Percentiles rank a stretch among this genome's conserved stretches.
Evolutionary conservation across 331 rosid genomes (phyloP).

Genomic region (Acacia pycnantha): DNA sequence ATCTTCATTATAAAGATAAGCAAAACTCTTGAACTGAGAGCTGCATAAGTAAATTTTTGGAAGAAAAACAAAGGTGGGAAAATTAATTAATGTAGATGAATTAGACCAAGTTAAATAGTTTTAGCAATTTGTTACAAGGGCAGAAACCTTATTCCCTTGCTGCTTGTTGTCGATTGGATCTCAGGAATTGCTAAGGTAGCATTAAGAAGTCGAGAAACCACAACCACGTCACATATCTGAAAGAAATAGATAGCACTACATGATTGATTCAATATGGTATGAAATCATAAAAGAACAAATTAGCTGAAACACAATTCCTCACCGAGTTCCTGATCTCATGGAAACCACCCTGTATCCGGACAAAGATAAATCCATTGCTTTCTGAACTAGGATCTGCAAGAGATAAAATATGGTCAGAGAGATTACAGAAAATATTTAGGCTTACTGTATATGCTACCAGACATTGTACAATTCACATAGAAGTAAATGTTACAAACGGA

Average conservation of each 20-base stretch:
- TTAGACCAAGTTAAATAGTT: not conserved
- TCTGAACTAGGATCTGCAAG: slow-evolving; percentile 66
- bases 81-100: slow-evolving; percentile 21
- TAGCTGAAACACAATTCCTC: slow-evolving; percentile 38
- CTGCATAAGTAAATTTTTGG: slow-evolving; percentile 43
- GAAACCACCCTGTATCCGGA: slow-evolving; percentile 95
- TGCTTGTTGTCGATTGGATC: slow-evolving; percentile 94
- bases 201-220: slow-evolving; percentile 79
- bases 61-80: not conserved
- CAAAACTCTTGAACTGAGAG: slow-evolving; percentile 96
- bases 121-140: slow-evolving; percentile 16
- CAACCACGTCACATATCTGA: slow-evolving; percentile 90
- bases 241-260: slow-evolving; percentile 30
- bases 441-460: not conserved
- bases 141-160: slow-evolving; percentile 91
- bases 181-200: slow-evolving; percentile 93
- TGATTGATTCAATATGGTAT: slow-evolving; percentile 22
- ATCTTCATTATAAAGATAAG: slow-evolving; percentile 93
- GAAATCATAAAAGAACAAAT: slow-evolving; percentile 17
- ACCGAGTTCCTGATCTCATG: slow-evolving; percentile 95
- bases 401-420: slow-evolving; percentile 5
- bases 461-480: slow-evolving; percentile 14
- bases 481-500: slow-evolving; percentile 1
- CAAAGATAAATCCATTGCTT: slow-evolving; percentile 91
- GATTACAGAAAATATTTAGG: not conserved